Evolutionary conservation across 2,329 filamentous ascomycete species (phyloP), one percentile per base, ranked within the genome.

Genomic region (Septoria linicola): DNA sequence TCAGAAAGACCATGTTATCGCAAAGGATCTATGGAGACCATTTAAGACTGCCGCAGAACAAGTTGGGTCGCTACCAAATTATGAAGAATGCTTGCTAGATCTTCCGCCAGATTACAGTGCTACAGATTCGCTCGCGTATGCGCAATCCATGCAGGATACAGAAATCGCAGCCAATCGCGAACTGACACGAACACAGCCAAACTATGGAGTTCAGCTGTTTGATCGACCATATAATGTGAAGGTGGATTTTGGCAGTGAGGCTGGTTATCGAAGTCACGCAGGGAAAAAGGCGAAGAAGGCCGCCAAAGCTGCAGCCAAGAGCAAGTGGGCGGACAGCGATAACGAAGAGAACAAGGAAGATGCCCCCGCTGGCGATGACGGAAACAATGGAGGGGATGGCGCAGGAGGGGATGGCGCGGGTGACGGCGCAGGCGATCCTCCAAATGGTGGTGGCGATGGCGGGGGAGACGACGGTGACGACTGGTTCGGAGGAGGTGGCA

Each of bases 201-300:
- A 34, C 19, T 25, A 3, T 8, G 8, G 39, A 16, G 23, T 43
- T 23, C 46, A 53, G 37, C 46, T 51, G 19, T 17, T 49, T 1
- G 25, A 34, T 34, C n/a, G 31, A 30, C 32, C 17, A 14, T 42
- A 63, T 71, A 43, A 61, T 25, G 54, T 55, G 16, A 68, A 72
- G 23, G 70, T 88, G 43, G 83, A 88, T 63, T 80, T 87, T 51
- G 72, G 73, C 17, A 80, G 76, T 20, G 35, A 78, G 75, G 41
- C 81, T 76, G 69, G 73, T 27, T 61, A 76, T 54, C 70, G 68
- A 30, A 66, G 74, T 44, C 77, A 84, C 63, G 76, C 74, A 25
- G 70, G 73, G 51, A 85, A 85, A 68, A 73, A 73, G 30, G 69
- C 70, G 25, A 75, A 76, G 55, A 66, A 72, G 23, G 70, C 73